A percentile compares a stretch with the other conserved stretches of the same genome.
Conservation (phyloP, 257 asterid species). For the Lithospermum erythrorhizon region DNA sequence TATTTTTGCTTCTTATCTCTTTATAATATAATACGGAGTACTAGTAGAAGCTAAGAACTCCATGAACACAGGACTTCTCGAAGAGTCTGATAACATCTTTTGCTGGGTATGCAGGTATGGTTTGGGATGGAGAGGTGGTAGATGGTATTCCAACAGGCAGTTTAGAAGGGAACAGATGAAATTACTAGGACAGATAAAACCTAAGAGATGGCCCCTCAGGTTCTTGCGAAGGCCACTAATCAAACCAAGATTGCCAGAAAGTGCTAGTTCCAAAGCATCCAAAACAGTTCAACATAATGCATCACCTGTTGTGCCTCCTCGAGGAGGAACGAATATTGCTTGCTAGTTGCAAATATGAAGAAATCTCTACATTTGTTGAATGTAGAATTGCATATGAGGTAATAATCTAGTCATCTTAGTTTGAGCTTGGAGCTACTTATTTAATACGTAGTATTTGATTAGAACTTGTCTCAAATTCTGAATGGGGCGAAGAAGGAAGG, state of each 20-base stretch:
- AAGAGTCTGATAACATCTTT: neutral
- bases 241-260: slow-evolving; percentile 27
- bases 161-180: slow-evolving; percentile 68
- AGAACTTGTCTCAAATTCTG: neutral
- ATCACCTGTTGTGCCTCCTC: neutral
- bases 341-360: neutral
- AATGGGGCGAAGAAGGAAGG: neutral
- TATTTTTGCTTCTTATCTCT: slow-evolving; percentile 21
- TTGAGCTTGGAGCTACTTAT: neutral
- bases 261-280: slow-evolving; percentile 21
- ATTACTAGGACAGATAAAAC: slow-evolving; percentile 48
- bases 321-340: neutral
- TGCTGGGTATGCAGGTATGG: slow-evolving; percentile 38
- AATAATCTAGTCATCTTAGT: neutral
- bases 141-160: slow-evolving; percentile 49
- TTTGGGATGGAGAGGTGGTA: slow-evolving; percentile 91
- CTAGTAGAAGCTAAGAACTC: neutral
- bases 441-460: no score
- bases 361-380: neutral
- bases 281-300: slow-evolving; percentile 16
- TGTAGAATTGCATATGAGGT: neutral
- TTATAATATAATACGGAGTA: neutral
- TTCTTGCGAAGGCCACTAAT: slow-evolving; percentile 49
- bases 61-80: neutral
- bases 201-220: slow-evolving; percentile 56